A percentile compares a stretch with the other conserved stretches of the same genome.
phyloP scores from a whole-genome alignment of 768 basidiomycete genomes.

The Russula emetica region DNA sequence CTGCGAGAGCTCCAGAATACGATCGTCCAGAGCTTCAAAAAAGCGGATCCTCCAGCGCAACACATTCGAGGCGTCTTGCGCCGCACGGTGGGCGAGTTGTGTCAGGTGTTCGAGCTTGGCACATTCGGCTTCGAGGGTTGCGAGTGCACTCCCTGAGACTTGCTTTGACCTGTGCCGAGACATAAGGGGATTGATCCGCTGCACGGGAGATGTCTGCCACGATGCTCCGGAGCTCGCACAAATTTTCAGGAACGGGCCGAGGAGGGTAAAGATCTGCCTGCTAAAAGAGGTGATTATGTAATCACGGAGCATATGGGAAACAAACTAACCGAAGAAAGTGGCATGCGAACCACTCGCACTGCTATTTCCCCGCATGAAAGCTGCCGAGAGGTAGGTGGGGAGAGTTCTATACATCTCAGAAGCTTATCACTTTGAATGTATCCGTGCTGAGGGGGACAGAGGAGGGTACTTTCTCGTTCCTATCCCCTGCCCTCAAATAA shows the following conservation, averaged over 20 bases:
- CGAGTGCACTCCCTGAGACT: neutral
- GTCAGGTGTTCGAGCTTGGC: neutral
- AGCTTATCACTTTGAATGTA: no score
- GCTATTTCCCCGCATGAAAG: no score
- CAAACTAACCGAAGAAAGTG: no score
- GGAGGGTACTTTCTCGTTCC: no score
- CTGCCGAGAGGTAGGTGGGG: no score
- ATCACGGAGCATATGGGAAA: neutral
- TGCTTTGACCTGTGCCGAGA: neutral
- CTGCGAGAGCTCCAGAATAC: neutral
- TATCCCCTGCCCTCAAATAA: no score
- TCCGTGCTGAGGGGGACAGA: no score
- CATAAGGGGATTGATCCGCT: neutral
- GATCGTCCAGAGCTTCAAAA: neutral
- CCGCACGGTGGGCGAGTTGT: slow-evolving; percentile 5
- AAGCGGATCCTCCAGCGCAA: no score
- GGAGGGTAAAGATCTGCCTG: neutral
- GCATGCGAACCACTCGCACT: no score
- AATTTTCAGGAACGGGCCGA: slow-evolving; percentile 5
- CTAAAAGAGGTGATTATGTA: neutral
- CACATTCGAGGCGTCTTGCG: neutral
- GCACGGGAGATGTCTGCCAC: neutral
- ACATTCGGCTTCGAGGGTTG: slow-evolving; percentile 18
- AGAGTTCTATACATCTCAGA: no score
- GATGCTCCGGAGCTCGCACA: slow-evolving; percentile 10